phyloP scores from a whole-genome alignment of 225 moss, liverwort and hornwort genomes.

The Straminergon stramineum region DNA sequence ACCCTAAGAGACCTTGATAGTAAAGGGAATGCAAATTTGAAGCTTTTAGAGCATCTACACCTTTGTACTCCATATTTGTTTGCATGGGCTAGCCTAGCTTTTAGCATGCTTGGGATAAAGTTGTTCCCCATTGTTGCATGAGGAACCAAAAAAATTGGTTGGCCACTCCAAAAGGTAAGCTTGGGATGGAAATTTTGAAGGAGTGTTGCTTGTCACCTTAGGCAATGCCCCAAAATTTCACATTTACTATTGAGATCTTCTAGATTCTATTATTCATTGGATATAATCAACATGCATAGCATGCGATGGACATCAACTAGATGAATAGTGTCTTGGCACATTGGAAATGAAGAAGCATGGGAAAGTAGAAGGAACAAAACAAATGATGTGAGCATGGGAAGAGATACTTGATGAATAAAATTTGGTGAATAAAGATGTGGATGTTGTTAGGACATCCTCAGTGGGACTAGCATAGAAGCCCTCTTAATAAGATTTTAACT shows the following conservation, averaged over 20 bases:
- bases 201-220: fast-evolving
- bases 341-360: background rate
- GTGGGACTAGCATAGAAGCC: fast-evolving
- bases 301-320: background rate
- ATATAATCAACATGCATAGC: background rate
- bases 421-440: background rate
- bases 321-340: background rate
- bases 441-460: background rate
- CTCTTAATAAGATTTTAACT: background rate
- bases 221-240: fast-evolving
- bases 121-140: fast-evolving
- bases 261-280: background rate
- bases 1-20: fast-evolving
- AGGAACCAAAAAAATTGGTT: fast-evolving
- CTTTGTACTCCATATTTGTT: fast-evolving
- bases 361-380: background rate
- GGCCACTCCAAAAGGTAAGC: fast-evolving
- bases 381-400: background rate
- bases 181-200: background rate
- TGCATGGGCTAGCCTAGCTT: background rate
- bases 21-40: background rate
- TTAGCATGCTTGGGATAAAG: fast-evolving
- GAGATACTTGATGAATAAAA: background rate
- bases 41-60: background rate
- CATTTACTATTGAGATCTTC: background rate